Evolutionary conservation across 2,329 filamentous ascomycete species (phyloP).

Genomic region (Xylaria sp.): DNA sequence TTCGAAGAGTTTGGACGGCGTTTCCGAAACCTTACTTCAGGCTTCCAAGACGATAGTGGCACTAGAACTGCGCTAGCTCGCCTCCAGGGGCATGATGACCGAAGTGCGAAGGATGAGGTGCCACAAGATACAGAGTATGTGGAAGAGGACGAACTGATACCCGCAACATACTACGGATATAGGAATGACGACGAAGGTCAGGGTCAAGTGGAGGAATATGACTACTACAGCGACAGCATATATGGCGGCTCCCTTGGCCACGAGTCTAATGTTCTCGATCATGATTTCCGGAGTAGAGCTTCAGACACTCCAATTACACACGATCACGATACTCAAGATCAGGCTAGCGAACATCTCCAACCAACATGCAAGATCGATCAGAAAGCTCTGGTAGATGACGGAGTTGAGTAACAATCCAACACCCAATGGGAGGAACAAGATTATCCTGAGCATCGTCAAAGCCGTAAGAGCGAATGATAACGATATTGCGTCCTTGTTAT

Average conservation of each 20-base stretch:
- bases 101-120: conserved; percentile 8
- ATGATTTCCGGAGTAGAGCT: not conserved
- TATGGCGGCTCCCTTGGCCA: not conserved
- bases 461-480: too few relatives aligned
- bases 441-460: not conserved
- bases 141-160: conserved; percentile 1
- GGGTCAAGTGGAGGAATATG: not conserved
- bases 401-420: not conserved
- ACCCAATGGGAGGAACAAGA: not conserved
- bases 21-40: not conserved
- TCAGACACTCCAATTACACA: conserved; percentile 1
- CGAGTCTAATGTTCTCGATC: not conserved
- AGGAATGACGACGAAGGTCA: not conserved
- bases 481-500: too few relatives aligned
- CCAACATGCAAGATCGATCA: not conserved
- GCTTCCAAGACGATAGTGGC: not conserved
- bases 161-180: not conserved
- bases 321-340: not conserved
- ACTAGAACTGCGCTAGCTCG: not conserved
- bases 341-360: not conserved
- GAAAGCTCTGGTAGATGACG: not conserved
- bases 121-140: conserved; percentile 3
- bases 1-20: conserved; percentile 31
- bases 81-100: not conserved
- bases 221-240: not conserved